phyloP scores from a whole-genome alignment of 208 protist genomes.

The Naegleria lovaniensis region DNA sequence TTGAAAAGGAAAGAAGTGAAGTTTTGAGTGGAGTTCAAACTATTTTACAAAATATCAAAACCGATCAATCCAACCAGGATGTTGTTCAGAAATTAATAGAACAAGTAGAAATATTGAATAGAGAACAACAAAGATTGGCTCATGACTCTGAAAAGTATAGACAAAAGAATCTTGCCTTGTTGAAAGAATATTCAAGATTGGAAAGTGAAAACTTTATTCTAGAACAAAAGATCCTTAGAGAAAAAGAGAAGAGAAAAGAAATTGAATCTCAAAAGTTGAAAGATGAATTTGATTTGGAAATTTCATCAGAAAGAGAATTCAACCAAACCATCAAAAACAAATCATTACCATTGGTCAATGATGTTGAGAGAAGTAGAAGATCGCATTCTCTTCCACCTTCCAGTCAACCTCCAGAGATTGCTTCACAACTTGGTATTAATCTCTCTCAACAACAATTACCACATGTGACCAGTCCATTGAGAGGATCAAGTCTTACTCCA shows the following conservation, averaged over 20 bases:
- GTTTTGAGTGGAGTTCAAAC: neutral
- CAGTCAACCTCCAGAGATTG: neutral
- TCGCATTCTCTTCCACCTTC: neutral
- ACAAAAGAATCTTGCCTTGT: neutral
- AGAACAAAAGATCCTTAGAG: constrained; percentile 23
- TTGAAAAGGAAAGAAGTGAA: constrained; percentile 28
- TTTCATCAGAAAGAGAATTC: neutral
- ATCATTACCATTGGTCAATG: neutral
- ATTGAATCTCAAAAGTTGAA: neutral
- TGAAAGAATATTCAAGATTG: neutral
- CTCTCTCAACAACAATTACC: neutral
- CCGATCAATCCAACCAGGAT: neutral
- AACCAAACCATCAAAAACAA: neutral
- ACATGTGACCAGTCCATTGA: neutral
- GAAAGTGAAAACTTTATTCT: constrained; percentile 22
- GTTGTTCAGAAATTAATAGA: neutral
- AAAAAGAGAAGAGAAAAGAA: neutral
- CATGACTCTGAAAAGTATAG: neutral
- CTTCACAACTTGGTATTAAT: neutral
- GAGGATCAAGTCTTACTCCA: neutral
- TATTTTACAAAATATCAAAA: neutral
- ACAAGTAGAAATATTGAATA: neutral
- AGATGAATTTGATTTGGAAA: constrained; percentile 9
- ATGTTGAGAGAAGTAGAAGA: neutral
- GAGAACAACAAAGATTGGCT: neutral